Evolutionary conservation across 2,329 filamentous ascomycete species (phyloP).

Genomic region (Aureobasidium subglaciale): DNA sequence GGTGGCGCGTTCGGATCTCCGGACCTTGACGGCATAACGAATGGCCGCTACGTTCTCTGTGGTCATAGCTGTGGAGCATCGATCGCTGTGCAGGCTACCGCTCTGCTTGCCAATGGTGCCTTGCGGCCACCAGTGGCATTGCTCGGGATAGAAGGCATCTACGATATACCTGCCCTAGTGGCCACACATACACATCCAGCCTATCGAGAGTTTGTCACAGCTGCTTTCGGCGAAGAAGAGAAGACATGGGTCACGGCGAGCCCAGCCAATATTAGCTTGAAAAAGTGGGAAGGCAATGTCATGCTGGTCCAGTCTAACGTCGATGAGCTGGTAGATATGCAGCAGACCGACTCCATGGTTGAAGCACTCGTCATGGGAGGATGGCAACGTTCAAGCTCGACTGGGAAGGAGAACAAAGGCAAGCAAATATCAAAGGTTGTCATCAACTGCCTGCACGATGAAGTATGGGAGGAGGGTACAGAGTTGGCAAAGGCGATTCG

Average conservation of each 20-base stretch:
- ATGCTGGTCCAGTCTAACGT: constrained; percentile 41
- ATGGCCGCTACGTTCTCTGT: constrained; percentile 45
- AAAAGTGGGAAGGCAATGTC: constrained; percentile 35
- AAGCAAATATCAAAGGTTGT: not conserved
- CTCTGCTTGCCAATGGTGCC: constrained; percentile 35
- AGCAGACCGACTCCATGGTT: constrained; percentile 54
- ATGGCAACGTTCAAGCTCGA: not conserved
- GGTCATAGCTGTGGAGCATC: constrained; percentile 61
- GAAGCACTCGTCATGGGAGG: constrained; percentile 31
- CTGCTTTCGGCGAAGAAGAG: constrained; percentile 37
- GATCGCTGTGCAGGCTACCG: constrained; percentile 49
- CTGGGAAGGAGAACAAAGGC: not conserved
- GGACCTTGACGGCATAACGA: not conserved
- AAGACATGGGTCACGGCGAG: constrained; percentile 49
- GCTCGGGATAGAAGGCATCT: constrained; percentile 60
- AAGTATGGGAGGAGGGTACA: not conserved
- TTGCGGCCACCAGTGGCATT: constrained; percentile 43
- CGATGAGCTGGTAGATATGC: constrained; percentile 45
- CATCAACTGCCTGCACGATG: constrained; percentile 1
- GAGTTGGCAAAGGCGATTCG: constrained; percentile 1
- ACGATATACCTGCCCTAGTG: constrained; percentile 53
- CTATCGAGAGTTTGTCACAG: constrained; percentile 52
- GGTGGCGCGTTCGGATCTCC: not conserved
- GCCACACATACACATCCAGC: constrained; percentile 38
- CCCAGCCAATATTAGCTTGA: constrained; percentile 43